phyloP scores from a whole-genome alignment of 2,329 filamentous ascomycete species.

The Phialocephala sp. region DNA sequence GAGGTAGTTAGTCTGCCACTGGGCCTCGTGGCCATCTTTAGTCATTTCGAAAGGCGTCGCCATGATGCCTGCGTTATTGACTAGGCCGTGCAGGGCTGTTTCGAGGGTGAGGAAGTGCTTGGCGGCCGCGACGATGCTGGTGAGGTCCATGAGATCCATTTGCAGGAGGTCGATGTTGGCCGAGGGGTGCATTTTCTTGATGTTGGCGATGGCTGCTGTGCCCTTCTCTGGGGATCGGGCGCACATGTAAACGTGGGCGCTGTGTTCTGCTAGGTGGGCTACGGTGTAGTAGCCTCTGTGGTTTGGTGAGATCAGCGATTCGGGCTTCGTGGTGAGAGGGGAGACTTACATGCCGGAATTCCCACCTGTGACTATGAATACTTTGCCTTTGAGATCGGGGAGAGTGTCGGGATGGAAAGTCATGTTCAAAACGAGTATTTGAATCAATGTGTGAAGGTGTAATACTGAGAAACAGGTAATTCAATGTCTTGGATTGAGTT shows the following conservation, averaged over 20 bases:
- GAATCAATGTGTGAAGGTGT: constrained; percentile 23
- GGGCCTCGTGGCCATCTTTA: constrained; percentile 47
- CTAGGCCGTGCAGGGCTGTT: constrained; percentile 46
- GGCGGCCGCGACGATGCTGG: constrained; percentile 43
- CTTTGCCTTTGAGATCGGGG: constrained; percentile 31
- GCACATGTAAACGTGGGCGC: constrained; percentile 37
- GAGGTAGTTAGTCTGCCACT: constrained; percentile 43
- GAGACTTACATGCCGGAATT: constrained; percentile 40
- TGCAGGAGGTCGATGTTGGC: constrained; percentile 39
- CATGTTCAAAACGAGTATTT: constrained; percentile 22
- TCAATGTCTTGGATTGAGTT: constrained; percentile 30
- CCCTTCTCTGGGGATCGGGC: constrained; percentile 31
- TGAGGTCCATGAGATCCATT: constrained; percentile 46
- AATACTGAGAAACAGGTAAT: constrained; percentile 24
- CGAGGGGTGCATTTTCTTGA: constrained; percentile 28
- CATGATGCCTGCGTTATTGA: constrained; percentile 51
- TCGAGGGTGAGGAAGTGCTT: constrained; percentile 30
- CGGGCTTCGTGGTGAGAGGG: not conserved
- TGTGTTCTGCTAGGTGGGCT: constrained; percentile 41
- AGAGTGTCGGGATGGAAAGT: constrained; percentile 34
- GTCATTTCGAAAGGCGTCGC: constrained; percentile 42
- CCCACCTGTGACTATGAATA: constrained; percentile 41
- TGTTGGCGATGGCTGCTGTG: constrained; percentile 27
- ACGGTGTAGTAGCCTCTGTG: constrained; percentile 51
- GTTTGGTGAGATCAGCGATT: constrained; percentile 23